Percentiles rank a stretch among this genome's conserved stretches.
Conservation (phyloP, 106 monocot genomes). For the Posidonia australis region DNA sequence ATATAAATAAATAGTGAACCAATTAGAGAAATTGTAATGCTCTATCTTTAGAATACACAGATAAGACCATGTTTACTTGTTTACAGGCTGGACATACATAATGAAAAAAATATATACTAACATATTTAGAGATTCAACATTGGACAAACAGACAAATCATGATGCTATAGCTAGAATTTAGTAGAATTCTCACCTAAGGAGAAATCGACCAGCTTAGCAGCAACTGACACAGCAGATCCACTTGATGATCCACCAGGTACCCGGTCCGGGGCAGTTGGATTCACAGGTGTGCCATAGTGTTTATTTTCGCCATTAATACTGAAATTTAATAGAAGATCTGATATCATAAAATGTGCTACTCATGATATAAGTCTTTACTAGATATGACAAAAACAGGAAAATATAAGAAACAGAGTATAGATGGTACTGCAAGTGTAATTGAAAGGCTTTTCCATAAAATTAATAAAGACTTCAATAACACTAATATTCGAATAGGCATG, state of each 20-base stretch:
- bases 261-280: conserved; percentile 60
- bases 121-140: no score
- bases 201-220: conserved; percentile 68
- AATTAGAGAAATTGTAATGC: no score
- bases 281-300: conserved; percentile 81
- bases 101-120: no score
- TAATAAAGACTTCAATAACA: background rate
- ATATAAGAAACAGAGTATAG: no score
- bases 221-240: conserved; percentile 85
- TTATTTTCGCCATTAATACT: conserved; percentile 87
- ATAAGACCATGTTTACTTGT: no score
- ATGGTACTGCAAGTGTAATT: no score
- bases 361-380: background rate
- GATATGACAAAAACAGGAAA: no score
- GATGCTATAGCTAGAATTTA: background rate
- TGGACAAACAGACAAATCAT: no score
- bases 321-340: conserved; percentile 1
- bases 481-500: background rate
- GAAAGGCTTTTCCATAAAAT: background rate
- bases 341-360: background rate
- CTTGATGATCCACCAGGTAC: conserved; percentile 93
- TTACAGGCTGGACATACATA: no score
- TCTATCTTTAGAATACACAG: no score
- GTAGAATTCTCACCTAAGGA: conserved; percentile 40
- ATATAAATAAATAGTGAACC: no score